phyloP scores from a whole-genome alignment of 495 filamentous ascomycete genomes.

The Pyronema omphalodes region DNA sequence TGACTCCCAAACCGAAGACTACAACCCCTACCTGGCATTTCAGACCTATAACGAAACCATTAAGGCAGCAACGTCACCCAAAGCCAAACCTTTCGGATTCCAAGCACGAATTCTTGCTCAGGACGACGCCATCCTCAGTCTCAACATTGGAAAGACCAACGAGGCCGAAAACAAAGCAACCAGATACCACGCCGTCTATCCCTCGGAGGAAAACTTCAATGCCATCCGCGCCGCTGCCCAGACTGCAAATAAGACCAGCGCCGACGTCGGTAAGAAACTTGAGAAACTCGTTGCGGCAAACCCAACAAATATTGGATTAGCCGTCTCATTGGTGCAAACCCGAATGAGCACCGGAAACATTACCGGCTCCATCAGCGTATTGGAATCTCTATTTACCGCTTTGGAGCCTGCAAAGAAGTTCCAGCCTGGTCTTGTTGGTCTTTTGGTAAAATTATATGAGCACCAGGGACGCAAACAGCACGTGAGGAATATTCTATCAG shows the following conservation, averaged over 20 bases:
- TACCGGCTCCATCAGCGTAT: slow-evolving; percentile 50
- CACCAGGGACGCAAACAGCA: slow-evolving; percentile 57
- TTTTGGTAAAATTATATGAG: slow-evolving; percentile 64
- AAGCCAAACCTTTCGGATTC: slow-evolving; percentile 58
- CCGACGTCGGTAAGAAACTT: slow-evolving; percentile 53
- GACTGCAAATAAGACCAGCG: slow-evolving; percentile 42
- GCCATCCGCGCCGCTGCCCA: slow-evolving; percentile 68
- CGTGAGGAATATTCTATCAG: slow-evolving; percentile 50
- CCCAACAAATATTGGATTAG: slow-evolving; percentile 66
- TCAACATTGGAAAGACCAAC: slow-evolving; percentile 59
- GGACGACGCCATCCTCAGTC: slow-evolving; percentile 52
- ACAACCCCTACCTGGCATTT: slow-evolving; percentile 60
- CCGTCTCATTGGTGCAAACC: slow-evolving; percentile 68
- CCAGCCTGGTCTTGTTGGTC: slow-evolving; percentile 70
- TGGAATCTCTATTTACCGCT: slow-evolving; percentile 44
- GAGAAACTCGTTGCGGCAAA: slow-evolving; percentile 50
- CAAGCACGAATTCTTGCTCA: slow-evolving; percentile 49
- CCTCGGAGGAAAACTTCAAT: slow-evolving; percentile 7
- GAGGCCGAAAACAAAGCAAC: slow-evolving; percentile 34
- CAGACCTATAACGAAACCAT: slow-evolving; percentile 31
- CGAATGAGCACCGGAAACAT: slow-evolving; percentile 60
- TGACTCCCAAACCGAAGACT: slow-evolving; percentile 34
- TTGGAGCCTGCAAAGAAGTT: slow-evolving; percentile 52
- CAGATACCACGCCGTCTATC: slow-evolving; percentile 27
- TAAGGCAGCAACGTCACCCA: slow-evolving; percentile 30